Percentiles rank a stretch among this genome's conserved stretches.
Conservation (phyloP, 2,329 filamentous ascomycete genomes). For the Penicillium concentricum region DNA sequence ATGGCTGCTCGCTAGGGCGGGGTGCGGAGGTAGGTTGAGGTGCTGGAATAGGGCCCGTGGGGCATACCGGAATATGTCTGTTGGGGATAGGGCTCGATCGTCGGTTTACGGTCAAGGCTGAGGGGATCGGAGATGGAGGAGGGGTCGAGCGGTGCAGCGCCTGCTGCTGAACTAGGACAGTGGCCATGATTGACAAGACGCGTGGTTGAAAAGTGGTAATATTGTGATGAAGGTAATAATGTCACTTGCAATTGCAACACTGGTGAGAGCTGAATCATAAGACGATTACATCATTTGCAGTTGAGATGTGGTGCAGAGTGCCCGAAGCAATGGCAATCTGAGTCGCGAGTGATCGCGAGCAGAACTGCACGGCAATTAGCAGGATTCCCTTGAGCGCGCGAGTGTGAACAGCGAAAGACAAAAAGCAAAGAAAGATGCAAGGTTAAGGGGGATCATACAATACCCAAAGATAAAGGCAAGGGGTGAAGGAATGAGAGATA, state of each 20-base stretch:
- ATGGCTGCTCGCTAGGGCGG: conserved; percentile 47
- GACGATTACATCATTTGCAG: conserved; percentile 23
- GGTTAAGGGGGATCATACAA: conserved; percentile 9
- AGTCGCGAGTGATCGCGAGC: neutral
- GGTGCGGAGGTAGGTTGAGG: conserved; percentile 56
- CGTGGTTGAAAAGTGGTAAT: neutral
- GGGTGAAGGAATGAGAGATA: conserved; percentile 11
- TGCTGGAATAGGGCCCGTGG: conserved; percentile 66
- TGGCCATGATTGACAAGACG: conserved; percentile 39
- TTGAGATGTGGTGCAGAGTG: neutral
- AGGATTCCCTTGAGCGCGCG: neutral
- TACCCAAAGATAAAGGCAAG: conserved; percentile 15
- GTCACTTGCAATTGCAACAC: neutral
- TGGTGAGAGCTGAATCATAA: neutral
- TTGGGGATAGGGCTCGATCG: conserved; percentile 70
- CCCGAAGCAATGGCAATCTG: neutral
- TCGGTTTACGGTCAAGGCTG: conserved; percentile 59
- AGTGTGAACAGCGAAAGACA: neutral
- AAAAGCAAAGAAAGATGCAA: conserved; percentile 1
- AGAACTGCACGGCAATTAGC: neutral
- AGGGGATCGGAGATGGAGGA: conserved; percentile 45
- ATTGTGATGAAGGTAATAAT: neutral
- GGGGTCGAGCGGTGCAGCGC: conserved; percentile 49
- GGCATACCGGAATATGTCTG: conserved; percentile 86
- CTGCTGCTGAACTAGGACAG: conserved; percentile 49